Base-by-base conservation (phyloP, 192 early-diverging fungal species). In the Glomus cerebriforme region DNA sequence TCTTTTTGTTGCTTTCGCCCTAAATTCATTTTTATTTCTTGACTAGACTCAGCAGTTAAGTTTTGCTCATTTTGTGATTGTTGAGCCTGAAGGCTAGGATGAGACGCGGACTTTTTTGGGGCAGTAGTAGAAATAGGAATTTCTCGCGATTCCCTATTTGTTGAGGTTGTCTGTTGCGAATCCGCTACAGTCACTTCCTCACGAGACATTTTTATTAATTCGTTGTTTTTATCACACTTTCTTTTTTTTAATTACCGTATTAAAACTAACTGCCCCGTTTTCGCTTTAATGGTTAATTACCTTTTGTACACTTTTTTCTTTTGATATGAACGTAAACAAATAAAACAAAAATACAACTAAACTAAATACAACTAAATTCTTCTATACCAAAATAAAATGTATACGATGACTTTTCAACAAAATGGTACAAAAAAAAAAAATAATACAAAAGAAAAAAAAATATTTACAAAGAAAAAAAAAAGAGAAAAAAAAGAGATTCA, bases 21-120 rank as follows among this genome's bases (percentile, higher is more conserved):
- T 39, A 9, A 39, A 71, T 71, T 71, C 22, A 45, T 71, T 75
- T 66, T 77, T 77, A 43, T 22, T 43, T 77, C 75, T 47, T 77
- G 75, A 77, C 75, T 77, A 17, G 75, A 77, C 12, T 77, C 63
- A 24, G 75, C 75, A 13, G 1, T 66, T 19, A 32, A 49, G 22
- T 26, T 77, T n/a, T 60, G 32, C 49, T 49, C 70, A 19, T 72
- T 72, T 72, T 72, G 70, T 31, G 26, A 65, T 0, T 65, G 63
- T 65, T 65, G 63, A 65, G 10, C 24, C 26, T 72, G 70, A 72
- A 72, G n/a, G 13, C n/a, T 72, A 27, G 70, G 63, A 39, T 26
- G 47, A 39, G 73, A 37, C 32, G 73, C 43, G 59, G 73, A n/a
- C 22, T 60, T 75, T 60, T 35, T 75, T 9, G 59, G 31, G 32